Evolutionary conservation across 208 protist genomes (phyloP), one percentile per base, ranked within the genome.

Genomic region (Trypanosomatidae sp.): DNA sequence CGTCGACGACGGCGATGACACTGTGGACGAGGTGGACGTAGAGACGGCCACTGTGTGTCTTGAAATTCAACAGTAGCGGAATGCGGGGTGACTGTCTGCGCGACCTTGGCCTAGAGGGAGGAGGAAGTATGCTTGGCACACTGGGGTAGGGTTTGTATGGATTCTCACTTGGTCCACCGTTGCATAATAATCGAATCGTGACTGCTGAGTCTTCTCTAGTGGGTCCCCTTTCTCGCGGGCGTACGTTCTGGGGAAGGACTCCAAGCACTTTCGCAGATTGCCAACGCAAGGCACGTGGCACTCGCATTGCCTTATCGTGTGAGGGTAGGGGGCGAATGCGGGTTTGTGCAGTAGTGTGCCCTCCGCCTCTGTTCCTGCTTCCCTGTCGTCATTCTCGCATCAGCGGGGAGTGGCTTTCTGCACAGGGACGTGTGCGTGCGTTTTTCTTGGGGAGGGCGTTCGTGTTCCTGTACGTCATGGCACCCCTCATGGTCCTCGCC

Each of bases 1-100:
- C 3, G 36, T 85, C 30, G 89, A 96, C 62, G 88, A 93, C 64
- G 88, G 77, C n/a, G 87, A 96, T 50, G 85, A 81, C 28, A 52
- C 66, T 15, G 89, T 93, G n/a, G 92, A 96, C 50, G 92, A 96
- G 62, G 79, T 86, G 12, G 92, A 96, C 39, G 92, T 96, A 17
- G 90, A 95, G 77, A 91, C 90, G 7, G 89, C 92, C 17, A 92
- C 79, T 19, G 88, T 96, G 56, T 82, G 83, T 64, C 76, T 96
- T 17, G 59, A 80, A 36, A 88, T 94, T 67, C 66, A 89, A 71
- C 62, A 85, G 36, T 77, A 74, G 70, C 19, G 0, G 5, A 39
- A 41, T 3, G 9, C 25, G 9, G 10, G 7, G 64, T 36, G 17
- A 25, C 7, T 22, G 22, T 2, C 62, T 50, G 28, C 36, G 13